These are phyloP conservation scores for Biscogniauxia marginata DNA, from an alignment of 2,329 filamentous ascomycete genomes.

Conservation along the genomic window DNA sequence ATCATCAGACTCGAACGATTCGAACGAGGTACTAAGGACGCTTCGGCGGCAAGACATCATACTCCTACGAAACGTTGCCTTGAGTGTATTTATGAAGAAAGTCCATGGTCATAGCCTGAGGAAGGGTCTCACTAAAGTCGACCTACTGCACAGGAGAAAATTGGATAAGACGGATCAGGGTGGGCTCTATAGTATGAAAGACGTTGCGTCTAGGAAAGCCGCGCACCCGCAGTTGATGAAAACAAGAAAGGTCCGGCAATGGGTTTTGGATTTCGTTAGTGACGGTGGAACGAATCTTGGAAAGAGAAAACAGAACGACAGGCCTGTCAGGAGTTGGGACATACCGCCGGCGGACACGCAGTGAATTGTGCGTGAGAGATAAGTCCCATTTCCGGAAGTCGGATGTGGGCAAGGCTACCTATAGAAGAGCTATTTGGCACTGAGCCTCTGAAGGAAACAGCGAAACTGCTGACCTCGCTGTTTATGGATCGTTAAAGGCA, in stretches of 20 bases:
- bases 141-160: conserved; percentile 60
- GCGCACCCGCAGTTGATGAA: conserved; percentile 58
- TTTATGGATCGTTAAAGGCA: too few species aligned
- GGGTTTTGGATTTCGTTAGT: conserved; percentile 71
- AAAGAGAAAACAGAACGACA: conserved; percentile 28
- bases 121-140: conserved; percentile 65
- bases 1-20: conserved; percentile 29
- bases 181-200: conserved; percentile 56
- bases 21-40: conserved; percentile 24
- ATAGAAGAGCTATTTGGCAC: too few species aligned
- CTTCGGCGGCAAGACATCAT: conserved; percentile 74
- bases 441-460: too few species aligned
- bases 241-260: conserved; percentile 67
- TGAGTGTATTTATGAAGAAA: conserved; percentile 70
- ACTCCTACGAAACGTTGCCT: conserved; percentile 73
- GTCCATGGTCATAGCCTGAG: conserved; percentile 85
- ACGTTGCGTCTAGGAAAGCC: conserved; percentile 40
- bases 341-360: conserved; percentile 33
- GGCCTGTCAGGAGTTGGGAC: conserved; percentile 31
- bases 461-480: too few species aligned
- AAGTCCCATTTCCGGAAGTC: too few species aligned
- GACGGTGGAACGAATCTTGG: conserved; percentile 28
- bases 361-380: conserved; percentile 9
- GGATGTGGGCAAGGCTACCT: too few species aligned
- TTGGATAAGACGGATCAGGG: conserved; percentile 50